Base-by-base conservation (phyloP, 2,329 filamentous ascomycete species). In the Raffaelea albimanens region DNA sequence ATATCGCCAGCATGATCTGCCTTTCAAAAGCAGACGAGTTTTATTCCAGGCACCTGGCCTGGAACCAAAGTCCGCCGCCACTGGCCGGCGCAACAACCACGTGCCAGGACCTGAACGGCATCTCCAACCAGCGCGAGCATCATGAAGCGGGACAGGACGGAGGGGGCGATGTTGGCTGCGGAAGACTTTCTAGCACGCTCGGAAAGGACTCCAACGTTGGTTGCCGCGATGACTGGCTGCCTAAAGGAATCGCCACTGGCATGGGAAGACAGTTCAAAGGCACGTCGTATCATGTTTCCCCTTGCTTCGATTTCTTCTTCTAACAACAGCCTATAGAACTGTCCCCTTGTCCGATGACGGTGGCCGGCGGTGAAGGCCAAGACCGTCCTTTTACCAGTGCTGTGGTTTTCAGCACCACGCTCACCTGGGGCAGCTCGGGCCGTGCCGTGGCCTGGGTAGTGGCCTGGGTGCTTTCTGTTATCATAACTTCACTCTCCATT, bases 1-100 rank as follows among this genome's bases (percentile, higher is more conserved):
- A n/a, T n/a, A n/a, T n/a, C n/a, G n/a, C n/a, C n/a, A n/a, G n/a
- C 25, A 76, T 78, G 74, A 78, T 76, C 54, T 74, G 74, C 50
- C 72, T 75, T 13, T 75, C 73, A 25, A 69, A 73, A 52, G 75
- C 71, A 43, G 74, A 77, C 54, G 65, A 67, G 50, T 64, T 61
- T 44, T 62, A 44, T 59, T 66, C 29, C 38, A 36, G 39, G 43
- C 72, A 75, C 52, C 67, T 70, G 44, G 63, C 66, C 23, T 77
- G 69, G 67, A 78, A 78, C 59, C 74, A 77, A 62, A 74, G 66
- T 59, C 74, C 74, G 29, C 67, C 71, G 1, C 67, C 65, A 21
- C 60, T 77, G 46, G 66, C 72, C 21, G 58, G 70, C 19, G 65
- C 70, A 43, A 59, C 72, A 43, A 78, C 74, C 22, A 76, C 74